Evolutionary conservation across 805 yeast species (phyloP), one percentile per base, ranked within the genome.

Genomic region (Candida quercuum): DNA sequence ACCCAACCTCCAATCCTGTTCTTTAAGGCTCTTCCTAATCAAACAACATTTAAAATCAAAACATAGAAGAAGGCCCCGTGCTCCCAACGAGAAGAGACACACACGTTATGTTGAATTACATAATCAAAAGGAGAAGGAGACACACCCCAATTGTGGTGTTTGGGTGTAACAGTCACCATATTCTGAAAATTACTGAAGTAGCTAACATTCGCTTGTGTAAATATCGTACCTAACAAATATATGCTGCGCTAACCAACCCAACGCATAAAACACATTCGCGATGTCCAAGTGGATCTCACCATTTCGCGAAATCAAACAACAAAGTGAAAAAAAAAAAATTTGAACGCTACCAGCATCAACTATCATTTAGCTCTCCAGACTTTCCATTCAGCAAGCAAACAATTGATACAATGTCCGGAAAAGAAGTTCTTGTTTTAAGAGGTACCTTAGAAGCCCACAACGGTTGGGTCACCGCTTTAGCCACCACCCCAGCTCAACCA

Each of bases 341-440:
- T 26, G 23, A 22, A 18, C 28, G 10, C 28, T 19, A 23, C 19
- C 14, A 18, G 14, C n/a, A n/a, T n/a, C n/a, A n/a, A n/a, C n/a
- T n/a, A n/a, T n/a, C n/a, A n/a, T n/a, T n/a, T n/a, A 20, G 16
- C 15, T 29, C 24, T 32, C 14, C 19, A 28, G 12, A 25, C 18
- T 20, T 13, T n/a, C 18, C 11, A 13, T 15, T 15, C 14, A 17
- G 8, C 15, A n/a, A 19, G 23, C 16, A 16, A 21, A 22, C 11
- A 9, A 26, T 9, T 14, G n/a, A 6, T 14, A 26, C 29, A 58
- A 83, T 83, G 89, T 75, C 88, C 71, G 78, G 76, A 63, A 82
- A 78, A 72, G 97, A 89, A 86, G 95, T 89, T 81, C 81, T 91
- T 78, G 96, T 91, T 72, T 86, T 93, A 72, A 89, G 98, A 83